Conservation (phyloP, 2,329 filamentous ascomycete species). For the Talaromyces verruculosus region DNA sequence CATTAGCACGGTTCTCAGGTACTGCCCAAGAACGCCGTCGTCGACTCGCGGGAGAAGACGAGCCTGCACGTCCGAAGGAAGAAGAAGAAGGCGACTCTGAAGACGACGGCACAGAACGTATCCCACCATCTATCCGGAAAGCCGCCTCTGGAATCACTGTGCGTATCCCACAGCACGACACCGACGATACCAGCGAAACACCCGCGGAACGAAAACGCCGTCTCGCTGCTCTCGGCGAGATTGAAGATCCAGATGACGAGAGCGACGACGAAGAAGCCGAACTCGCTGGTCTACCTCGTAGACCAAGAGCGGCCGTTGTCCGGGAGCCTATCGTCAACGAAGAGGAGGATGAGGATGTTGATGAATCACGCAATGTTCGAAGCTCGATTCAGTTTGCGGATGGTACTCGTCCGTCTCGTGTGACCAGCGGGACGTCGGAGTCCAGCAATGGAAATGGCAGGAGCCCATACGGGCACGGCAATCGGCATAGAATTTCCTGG, state of each 20-base stretch:
- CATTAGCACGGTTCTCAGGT: conserved; percentile 17
- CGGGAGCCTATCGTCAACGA: conserved; percentile 13
- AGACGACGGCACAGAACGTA: conserved; percentile 45
- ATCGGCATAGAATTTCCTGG: conserved; percentile 20
- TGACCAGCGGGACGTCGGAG: conserved; percentile 10
- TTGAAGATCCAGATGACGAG: conserved; percentile 31
- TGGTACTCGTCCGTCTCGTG: conserved; percentile 18
- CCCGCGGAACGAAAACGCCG: conserved; percentile 49
- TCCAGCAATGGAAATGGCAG: conserved; percentile 11
- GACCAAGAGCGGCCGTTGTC: conserved; percentile 15
- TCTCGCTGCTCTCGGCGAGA: conserved; percentile 45
- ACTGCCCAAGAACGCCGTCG: conserved; percentile 41
- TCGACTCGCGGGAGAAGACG: conserved; percentile 32
- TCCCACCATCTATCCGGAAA: conserved; percentile 32
- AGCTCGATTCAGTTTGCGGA: conserved; percentile 20
- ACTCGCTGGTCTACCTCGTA: conserved; percentile 19
- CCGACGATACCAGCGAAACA: conserved; percentile 33
- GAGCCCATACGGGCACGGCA: conserved; percentile 17
- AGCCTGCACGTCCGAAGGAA: conserved; percentile 12
- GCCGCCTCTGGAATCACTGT: conserved; percentile 15
- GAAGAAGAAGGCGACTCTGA: conserved; percentile 36
- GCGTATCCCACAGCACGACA: neutral
- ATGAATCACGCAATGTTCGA: conserved; percentile 22
- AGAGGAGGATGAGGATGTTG: conserved; percentile 10
- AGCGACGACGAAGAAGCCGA: conserved; percentile 25